Conservation (phyloP, 2,329 filamentous ascomycete species). For the Colletotrichum eleusines region DNA sequence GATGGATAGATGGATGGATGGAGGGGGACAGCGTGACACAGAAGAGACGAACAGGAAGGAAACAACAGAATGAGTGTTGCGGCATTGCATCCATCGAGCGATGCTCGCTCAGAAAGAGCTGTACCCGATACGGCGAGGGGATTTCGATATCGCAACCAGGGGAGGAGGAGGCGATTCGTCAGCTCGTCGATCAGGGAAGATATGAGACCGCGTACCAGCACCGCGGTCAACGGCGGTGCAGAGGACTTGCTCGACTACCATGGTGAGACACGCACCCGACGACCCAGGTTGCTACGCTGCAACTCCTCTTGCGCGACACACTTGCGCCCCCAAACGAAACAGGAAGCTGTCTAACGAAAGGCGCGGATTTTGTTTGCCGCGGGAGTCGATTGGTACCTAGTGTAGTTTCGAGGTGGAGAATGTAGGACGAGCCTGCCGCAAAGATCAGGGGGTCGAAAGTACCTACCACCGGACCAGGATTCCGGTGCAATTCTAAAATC, state of each 20-base stretch:
- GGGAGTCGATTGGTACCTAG: slow-evolving; percentile 27
- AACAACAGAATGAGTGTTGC: not conserved
- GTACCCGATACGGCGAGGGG: slow-evolving; percentile 32
- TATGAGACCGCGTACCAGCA: slow-evolving; percentile 28
- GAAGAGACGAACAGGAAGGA: not conserved
- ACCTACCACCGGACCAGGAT: not conserved
- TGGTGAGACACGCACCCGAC: not conserved
- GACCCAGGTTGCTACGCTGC: not conserved
- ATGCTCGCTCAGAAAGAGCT: not conserved
- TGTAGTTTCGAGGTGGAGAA: slow-evolving; percentile 25
- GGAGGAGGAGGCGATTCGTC: slow-evolving; percentile 34
- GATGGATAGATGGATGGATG: not conserved
- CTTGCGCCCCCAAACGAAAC: slow-evolving; percentile 35
- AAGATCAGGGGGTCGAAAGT: not conserved
- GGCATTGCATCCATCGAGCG: not conserved
- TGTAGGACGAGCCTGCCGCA: slow-evolving; percentile 7
- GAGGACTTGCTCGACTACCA: slow-evolving; percentile 17
- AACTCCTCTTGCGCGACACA: slow-evolving; percentile 22
- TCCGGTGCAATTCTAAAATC: not conserved
- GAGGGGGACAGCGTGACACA: not conserved
- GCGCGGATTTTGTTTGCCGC: not conserved
- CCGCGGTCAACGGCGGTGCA: slow-evolving; percentile 11
- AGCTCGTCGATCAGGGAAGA: slow-evolving; percentile 40
- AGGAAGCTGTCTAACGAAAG: slow-evolving; percentile 36
- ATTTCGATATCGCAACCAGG: slow-evolving; percentile 26